A percentile compares a stretch with the other conserved stretches of the same genome.
Evolutionary conservation across 176 grass and related monocot genomes (phyloP).

Genomic region (Poa pratensis): DNA sequence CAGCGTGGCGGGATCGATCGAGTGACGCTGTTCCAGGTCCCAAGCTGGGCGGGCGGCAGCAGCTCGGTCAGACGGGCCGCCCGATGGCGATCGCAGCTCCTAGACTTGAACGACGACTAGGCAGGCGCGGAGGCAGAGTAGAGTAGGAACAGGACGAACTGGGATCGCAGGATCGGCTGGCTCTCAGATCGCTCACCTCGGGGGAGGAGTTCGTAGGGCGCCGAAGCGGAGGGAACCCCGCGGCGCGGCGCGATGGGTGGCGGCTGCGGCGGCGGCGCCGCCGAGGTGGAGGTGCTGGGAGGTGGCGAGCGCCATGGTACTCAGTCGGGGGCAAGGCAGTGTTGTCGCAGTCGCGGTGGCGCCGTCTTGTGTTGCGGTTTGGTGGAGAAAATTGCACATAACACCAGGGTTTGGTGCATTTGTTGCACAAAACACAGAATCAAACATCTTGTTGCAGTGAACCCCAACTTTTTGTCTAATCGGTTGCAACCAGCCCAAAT

Average conservation of each 20-base stretch:
- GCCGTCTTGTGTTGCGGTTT: background rate
- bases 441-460: too few species aligned
- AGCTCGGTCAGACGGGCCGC: background rate
- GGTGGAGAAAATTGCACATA: too few species aligned
- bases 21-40: background rate
- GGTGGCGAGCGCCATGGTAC: slow-evolving; percentile 51
- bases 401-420: too few species aligned
- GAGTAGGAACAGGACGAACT: too few species aligned
- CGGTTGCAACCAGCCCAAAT: too few species aligned
- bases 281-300: background rate
- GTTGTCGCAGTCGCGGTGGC: slow-evolving; percentile 3
- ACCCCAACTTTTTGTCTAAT: too few species aligned
- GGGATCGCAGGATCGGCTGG: background rate
- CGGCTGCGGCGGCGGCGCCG: background rate
- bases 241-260: background rate
- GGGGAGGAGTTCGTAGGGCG: background rate
- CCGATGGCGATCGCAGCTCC: too few species aligned
- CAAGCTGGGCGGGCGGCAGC: too few species aligned
- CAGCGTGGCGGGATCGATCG: background rate
- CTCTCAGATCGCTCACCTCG: slow-evolving; percentile 34
- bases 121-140: too few species aligned
- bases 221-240: background rate
- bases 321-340: background rate
- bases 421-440: too few species aligned
- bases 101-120: too few species aligned